Conservation (phyloP, 1,139 yeast species). For the Blastobotrys elegans region DNA sequence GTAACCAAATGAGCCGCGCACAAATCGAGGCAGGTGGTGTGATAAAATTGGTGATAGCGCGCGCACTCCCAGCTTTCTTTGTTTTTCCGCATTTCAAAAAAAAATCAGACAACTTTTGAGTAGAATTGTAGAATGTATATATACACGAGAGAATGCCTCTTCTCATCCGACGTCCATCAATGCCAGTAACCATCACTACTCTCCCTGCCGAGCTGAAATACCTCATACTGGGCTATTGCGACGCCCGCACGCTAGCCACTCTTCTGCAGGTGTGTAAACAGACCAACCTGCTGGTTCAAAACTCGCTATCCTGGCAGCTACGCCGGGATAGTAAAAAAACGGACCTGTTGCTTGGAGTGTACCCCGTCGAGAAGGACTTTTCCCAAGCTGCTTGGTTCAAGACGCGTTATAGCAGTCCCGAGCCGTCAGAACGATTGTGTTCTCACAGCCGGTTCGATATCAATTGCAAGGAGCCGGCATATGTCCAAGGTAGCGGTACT, state of each 20-base stretch:
- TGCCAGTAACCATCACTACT: no score
- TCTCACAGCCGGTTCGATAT: background rate
- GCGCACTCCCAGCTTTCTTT: no score
- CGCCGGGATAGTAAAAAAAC: conserved; percentile 4
- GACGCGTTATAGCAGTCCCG: background rate
- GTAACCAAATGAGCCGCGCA: no score
- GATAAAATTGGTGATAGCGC: no score
- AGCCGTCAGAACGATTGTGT: background rate
- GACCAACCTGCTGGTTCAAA: conserved; percentile 18
- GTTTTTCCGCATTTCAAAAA: no score
- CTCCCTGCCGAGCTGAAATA: conserved; percentile 21
- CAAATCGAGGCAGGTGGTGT: no score
- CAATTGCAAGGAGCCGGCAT: background rate
- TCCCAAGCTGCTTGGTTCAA: conserved; percentile 14
- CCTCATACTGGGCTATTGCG: conserved; percentile 19
- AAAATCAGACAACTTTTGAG: no score
- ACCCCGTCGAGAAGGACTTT: conserved; percentile 16
- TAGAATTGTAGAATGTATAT: no score
- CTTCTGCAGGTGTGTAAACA: conserved; percentile 16
- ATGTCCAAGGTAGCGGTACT: background rate
- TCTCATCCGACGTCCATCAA: no score
- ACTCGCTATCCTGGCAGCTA: conserved; percentile 15
- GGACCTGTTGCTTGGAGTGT: conserved; percentile 11
- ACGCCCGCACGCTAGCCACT: conserved; percentile 15
- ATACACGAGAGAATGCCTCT: no score